These are phyloP conservation scores for Huiozyma sinensis DNA, from an alignment of 805 yeast genomes.

Conservation along the genomic window DNA sequence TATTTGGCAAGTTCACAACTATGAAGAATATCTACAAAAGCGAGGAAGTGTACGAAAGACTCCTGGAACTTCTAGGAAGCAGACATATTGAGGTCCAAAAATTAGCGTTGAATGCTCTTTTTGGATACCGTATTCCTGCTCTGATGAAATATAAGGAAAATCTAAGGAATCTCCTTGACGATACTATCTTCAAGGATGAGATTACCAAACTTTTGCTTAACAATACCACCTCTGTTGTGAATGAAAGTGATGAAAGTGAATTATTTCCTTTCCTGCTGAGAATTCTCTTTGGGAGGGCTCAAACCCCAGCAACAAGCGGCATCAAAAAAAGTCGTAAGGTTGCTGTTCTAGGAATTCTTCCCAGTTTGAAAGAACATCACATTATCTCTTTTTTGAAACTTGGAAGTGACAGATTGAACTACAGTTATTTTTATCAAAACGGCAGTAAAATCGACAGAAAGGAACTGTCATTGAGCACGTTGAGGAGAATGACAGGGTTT, in stretches of 20 bases:
- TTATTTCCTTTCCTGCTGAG: constrained; percentile 68
- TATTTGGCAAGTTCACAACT: constrained; percentile 55
- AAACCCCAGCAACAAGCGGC: constrained; percentile 55
- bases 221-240: constrained; percentile 43
- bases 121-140: constrained; percentile 50
- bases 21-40: constrained; percentile 45
- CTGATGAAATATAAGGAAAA: constrained; percentile 64
- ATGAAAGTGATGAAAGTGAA: constrained; percentile 43
- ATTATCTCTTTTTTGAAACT: constrained; percentile 51
- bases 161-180: constrained; percentile 67
- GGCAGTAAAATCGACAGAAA: constrained; percentile 13
- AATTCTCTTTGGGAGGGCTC: constrained; percentile 80
- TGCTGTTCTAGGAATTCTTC: constrained; percentile 56
- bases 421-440: constrained; percentile 27
- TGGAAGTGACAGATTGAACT: constrained; percentile 46
- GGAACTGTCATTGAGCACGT: constrained; percentile 21
- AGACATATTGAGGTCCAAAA: constrained; percentile 55
- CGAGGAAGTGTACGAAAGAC: constrained; percentile 41
- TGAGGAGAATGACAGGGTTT: constrained; percentile 55
- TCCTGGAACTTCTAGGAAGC: constrained; percentile 50
- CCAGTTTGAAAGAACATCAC: constrained; percentile 42
- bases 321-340: constrained; percentile 61
- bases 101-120: constrained; percentile 56
- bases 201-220: constrained; percentile 47
- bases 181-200: constrained; percentile 78